Conservation (phyloP, 2,329 filamentous ascomycete species). For the Magnaporthiopsis incrustans region DNA sequence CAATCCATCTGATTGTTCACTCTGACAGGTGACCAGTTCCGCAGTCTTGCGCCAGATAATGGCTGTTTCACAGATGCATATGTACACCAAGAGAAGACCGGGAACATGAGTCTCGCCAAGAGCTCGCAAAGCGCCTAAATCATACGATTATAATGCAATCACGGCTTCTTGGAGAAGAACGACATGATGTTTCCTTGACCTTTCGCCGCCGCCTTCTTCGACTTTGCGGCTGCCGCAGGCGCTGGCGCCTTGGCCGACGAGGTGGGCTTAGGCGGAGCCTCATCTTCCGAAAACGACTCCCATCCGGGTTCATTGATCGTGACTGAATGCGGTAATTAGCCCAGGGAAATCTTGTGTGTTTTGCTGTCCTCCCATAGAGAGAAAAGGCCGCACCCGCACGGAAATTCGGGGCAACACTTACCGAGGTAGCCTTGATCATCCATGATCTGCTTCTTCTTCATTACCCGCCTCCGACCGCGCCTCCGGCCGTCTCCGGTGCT, state of each 20-base stretch:
- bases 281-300: slow-evolving; percentile 93
- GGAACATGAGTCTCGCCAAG: not conserved
- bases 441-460: slow-evolving; percentile 79
- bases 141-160: not conserved
- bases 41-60: not conserved
- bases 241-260: slow-evolving; percentile 40
- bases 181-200: slow-evolving; percentile 80
- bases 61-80: not conserved
- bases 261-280: slow-evolving; percentile 45
- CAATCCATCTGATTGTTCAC: not conserved
- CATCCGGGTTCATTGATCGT: slow-evolving; percentile 77
- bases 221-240: slow-evolving; percentile 32
- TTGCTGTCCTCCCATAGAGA: not conserved
- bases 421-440: slow-evolving; percentile 87
- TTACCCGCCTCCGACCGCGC: slow-evolving; percentile 69
- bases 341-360: not conserved
- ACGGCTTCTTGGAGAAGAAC: slow-evolving; percentile 77
- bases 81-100: not conserved
- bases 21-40: not conserved
- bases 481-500: slow-evolving; percentile 53
- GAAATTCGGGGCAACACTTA: slow-evolving; percentile 32
- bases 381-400: not conserved
- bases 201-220: slow-evolving; percentile 51
- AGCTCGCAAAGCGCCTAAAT: not conserved
- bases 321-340: slow-evolving; percentile 40